These are phyloP conservation scores for Xylaria polymorpha DNA, from an alignment of 2,329 filamentous ascomycete genomes.

Conservation along the genomic window DNA sequence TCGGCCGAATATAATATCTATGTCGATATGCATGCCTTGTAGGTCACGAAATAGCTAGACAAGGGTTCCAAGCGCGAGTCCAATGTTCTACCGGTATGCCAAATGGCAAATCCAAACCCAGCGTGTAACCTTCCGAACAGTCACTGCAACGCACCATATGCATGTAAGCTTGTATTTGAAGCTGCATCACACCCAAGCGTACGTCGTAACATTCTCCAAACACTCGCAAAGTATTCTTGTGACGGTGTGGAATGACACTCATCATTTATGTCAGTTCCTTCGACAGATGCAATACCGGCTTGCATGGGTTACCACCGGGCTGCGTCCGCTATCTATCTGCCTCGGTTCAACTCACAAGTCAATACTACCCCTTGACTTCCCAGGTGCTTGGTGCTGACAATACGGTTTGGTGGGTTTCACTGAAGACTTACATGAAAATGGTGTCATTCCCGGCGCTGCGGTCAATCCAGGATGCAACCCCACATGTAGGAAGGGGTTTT, in stretches of 20 bases:
- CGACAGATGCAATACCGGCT: not conserved
- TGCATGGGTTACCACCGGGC: not conserved
- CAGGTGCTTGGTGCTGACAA: constrained; percentile 8
- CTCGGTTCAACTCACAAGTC: constrained; percentile 5
- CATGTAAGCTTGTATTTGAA: constrained; percentile 17
- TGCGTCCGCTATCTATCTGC: not conserved
- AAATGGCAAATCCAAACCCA: not conserved
- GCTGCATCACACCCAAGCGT: constrained; percentile 1
- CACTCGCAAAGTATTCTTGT: not conserved
- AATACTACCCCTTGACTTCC: constrained; percentile 7
- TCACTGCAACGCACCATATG: constrained; percentile 24
- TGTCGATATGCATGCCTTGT: not conserved
- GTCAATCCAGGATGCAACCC: constrained; percentile 16
- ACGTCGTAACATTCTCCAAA: not conserved
- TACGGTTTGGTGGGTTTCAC: constrained; percentile 14
- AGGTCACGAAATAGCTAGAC: not conserved
- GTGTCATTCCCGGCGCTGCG: not conserved
- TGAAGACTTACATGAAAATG: constrained; percentile 15
- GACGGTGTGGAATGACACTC: not conserved
- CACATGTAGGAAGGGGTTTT: not conserved
- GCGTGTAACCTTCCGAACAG: constrained; percentile 1
- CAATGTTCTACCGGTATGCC: not conserved
- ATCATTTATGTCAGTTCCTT: not conserved
- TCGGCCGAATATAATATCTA: not conserved
- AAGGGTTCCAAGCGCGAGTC: not conserved